Base-by-base conservation (phyloP, 306 rosid genomes). In the Canavalia ensiformis region DNA sequence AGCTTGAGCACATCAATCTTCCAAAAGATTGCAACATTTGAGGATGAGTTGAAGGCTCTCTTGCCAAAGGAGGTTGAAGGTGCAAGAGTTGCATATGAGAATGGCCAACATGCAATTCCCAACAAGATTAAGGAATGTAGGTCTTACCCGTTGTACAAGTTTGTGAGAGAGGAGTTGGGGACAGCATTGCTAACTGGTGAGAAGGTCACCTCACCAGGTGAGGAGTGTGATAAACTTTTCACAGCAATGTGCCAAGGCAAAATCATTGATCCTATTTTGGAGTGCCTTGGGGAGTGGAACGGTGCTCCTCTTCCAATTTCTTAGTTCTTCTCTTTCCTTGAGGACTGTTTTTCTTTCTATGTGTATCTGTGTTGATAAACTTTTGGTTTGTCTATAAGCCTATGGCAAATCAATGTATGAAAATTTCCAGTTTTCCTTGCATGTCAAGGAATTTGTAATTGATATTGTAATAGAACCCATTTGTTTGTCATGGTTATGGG, bases 281-380 rank as follows among this genome's bases (percentile, higher is more conserved):
- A 86, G 18, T 94, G 98, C 71, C 90, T 91, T 42, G 83, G 75
- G 1, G 97, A 86, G 5, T 94, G 98, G 98, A 91, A 90, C 45
- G 98, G 98, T 60, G 89, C 90, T 18, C 98, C 98, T 71, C 88
- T 94, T 80, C 97, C 98, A 3, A 86, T 92, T 9, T 88, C 81
- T 76, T 94, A 94, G 83, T 29, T 18, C 28, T 4, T 31, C 10
- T 33, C 4, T 49, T 44, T 11, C 44, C 3, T 45, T 51, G 67
- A 66, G 37, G n/a, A 37, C 31, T 54, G 75, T 5, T 68, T 78
- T 87, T 66, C 60, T 69, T 75, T 76, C 4, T 34, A 1, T 65
- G 10, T 75, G 12, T 62, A 39, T 81, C 11, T 56, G 75, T 65
- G 28, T 13, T 63, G 9, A 52, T 57, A 68, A 81, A 62, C 37